Evolutionary conservation across 192 early-diverging fungal species (phyloP).

Genomic region (Entomortierella chlamydospora): DNA sequence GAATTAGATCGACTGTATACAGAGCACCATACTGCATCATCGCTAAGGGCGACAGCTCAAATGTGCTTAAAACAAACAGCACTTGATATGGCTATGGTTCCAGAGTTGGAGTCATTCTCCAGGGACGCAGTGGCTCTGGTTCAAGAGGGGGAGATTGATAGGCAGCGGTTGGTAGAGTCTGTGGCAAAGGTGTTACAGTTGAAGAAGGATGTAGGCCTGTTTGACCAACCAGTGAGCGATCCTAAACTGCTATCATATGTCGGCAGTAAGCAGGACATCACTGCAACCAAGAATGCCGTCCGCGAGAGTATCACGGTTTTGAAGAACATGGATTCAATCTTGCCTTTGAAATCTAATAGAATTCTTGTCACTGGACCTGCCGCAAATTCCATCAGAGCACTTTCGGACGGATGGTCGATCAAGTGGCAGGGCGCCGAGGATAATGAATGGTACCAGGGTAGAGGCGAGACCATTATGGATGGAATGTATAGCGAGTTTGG

Average conservation of each 20-base stretch:
- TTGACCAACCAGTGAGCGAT: constrained; percentile 55
- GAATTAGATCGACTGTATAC: constrained; percentile 66
- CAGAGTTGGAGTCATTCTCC: constrained; percentile 66
- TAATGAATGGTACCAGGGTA: constrained; percentile 57
- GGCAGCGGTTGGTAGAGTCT: constrained; percentile 60
- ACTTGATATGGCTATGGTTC: constrained; percentile 74
- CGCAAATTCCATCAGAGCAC: constrained; percentile 62
- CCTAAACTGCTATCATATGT: constrained; percentile 52
- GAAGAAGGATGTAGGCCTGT: constrained; percentile 75
- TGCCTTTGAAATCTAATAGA: constrained; percentile 60
- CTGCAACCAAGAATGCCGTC: constrained; percentile 61
- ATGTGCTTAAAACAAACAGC: constrained; percentile 60
- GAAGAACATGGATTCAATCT: constrained; percentile 60
- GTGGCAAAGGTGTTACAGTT: constrained; percentile 69
- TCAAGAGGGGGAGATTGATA: constrained; percentile 39
- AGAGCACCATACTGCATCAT: constrained; percentile 56
- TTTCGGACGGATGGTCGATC: constrained; percentile 72
- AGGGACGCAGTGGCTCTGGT: constrained; percentile 56
- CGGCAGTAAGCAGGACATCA: constrained; percentile 61
- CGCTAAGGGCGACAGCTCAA: constrained; percentile 56
- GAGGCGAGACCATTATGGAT: constrained; percentile 50
- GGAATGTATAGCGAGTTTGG: constrained; percentile 52
- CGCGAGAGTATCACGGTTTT: constrained; percentile 70
- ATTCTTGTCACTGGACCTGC: constrained; percentile 70
- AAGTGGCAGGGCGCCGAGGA: constrained; percentile 68